These are phyloP conservation scores for Emergomyces orientalis DNA, from an alignment of 2,329 filamentous ascomycete species.

Conservation along the genomic window DNA sequence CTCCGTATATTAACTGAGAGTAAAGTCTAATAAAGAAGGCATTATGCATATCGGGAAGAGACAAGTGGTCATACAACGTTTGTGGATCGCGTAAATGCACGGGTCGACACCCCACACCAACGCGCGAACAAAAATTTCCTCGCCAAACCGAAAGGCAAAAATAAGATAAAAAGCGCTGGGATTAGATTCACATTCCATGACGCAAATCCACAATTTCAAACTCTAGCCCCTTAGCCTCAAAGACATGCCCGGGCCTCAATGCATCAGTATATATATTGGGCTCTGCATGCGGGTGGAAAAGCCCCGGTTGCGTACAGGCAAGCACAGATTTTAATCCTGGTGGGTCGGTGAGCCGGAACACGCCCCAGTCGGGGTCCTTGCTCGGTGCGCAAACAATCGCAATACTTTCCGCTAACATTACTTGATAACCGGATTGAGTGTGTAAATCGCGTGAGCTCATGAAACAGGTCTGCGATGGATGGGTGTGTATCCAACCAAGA, in stretches of 20 bases:
- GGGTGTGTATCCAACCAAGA: slow-evolving; percentile 95
- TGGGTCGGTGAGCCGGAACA: slow-evolving; percentile 87
- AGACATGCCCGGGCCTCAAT: slow-evolving; percentile 59
- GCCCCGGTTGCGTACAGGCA: slow-evolving; percentile 62
- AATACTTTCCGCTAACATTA: slow-evolving; percentile 93
- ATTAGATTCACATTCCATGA: background rate
- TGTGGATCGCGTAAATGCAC: background rate
- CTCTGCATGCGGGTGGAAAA: slow-evolving; percentile 72
- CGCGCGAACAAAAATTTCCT: background rate
- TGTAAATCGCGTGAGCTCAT: slow-evolving; percentile 93
- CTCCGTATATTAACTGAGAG: background rate
- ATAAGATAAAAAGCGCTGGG: background rate
- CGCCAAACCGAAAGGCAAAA: background rate
- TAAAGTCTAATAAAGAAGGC: background rate
- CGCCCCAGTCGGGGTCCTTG: slow-evolving; percentile 66
- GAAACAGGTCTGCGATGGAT: slow-evolving; percentile 93
- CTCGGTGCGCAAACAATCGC: slow-evolving; percentile 92
- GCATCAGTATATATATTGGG: slow-evolving; percentile 71
- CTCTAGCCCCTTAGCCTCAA: slow-evolving; percentile 56
- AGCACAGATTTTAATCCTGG: slow-evolving; percentile 81
- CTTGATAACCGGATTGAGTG: slow-evolving; percentile 87
- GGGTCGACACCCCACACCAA: background rate
- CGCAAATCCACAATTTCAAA: slow-evolving; percentile 59
- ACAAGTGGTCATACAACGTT: background rate
- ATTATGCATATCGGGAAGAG: background rate